Evolutionary conservation across 208 protist genomes (phyloP), one percentile per base, ranked within the genome.

Genomic region (Acanthamoeba castellanii): DNA sequence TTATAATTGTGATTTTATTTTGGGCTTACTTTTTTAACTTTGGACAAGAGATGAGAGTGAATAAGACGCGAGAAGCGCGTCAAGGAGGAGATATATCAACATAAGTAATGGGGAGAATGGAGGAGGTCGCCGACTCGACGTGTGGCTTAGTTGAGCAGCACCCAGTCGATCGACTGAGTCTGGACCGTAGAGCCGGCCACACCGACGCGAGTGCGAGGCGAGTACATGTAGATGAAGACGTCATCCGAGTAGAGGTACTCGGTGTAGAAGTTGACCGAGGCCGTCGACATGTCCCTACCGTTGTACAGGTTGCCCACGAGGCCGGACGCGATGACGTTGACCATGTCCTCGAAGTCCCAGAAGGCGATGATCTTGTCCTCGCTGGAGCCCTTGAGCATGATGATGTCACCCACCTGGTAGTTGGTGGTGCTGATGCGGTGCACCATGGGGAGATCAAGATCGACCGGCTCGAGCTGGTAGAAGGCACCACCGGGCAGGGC

Each of bases 181-280:
- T 89, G 81, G 45, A 89, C 25, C 34, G 42, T 11, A 25, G 47
- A n/a, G 14, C 52, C n/a, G 45, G 27, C 20, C 13, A 89, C 81
- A 45, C 55, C 55, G 50, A 89, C 27, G 27, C 52, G 27, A 0
- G 81, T 89, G 50, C 81, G 81, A 0, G 81, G 81, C 25, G 81
- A 89, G 50, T 89, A 89, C 81, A 89, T 89, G 81, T 89, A 89
- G 52, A 89, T 89, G 81, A 89, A 89, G 50, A 89, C 64, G 52
- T 89, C 52, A 27, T 89, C 81, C 52, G 52, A 68, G 81, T 89
- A 89, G 47, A 89, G 81, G 81, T 89, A 66, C 27, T 89, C 81
- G 20, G 81, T 89, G 81, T 68, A 89, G 81, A 89, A 66, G 50
- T 89, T 89, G 81, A 89, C 11, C 0, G 37, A 37, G 81, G 55